Base-by-base conservation (phyloP, 148 eudicot species). In the Hydrangea macrophylla region DNA sequence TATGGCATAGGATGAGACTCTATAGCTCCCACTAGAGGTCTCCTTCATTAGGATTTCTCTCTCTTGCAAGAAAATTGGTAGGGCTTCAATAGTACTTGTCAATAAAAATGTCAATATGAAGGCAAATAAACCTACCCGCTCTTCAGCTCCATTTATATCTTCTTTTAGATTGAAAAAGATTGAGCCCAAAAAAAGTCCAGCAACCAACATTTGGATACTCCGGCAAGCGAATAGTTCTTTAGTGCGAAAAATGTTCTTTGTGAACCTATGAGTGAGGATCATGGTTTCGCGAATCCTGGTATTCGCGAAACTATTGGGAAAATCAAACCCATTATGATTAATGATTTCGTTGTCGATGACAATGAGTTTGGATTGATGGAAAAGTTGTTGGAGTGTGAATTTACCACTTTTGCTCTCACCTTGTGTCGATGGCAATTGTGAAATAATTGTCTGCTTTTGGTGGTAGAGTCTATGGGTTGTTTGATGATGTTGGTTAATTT, bases 41-140 rank as follows among this genome's bases (percentile, higher is more conserved):
- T 95, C 99, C 83, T 87, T 91, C 92, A 87, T 95, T 55, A 95
- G 58, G 61, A 95, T 95, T 60, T 95, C 93, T 78, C 85, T 87
- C 75, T 95, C 99, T 76, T 91, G 96, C 67, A 95, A 74, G 84
- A 95, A 95, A 25, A 95, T 79, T 15, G 99, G 99, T 25, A 95
- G 76, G 23, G 99, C 99, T 71, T 95, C 99, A 44, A 85, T 87
- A 17, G 97, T 89, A 74, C 84, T 81, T 22, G 99, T 82, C 3
- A 95, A 64, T 64, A 95, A 65, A 73, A 91, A 95, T 26, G 99
- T 95, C 68, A 95, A 62, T 36, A 84, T 84, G 79, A 95, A 95
- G 12, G 99, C 99, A 65, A 95, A 91, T 32, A 95, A 69, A n/a
- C 99, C 99, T 13, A 87, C 92, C 70, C 88, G 80, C 73, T 91